Conservation (phyloP, 2,329 filamentous ascomycete species). For the Ophiostoma australiae region DNA sequence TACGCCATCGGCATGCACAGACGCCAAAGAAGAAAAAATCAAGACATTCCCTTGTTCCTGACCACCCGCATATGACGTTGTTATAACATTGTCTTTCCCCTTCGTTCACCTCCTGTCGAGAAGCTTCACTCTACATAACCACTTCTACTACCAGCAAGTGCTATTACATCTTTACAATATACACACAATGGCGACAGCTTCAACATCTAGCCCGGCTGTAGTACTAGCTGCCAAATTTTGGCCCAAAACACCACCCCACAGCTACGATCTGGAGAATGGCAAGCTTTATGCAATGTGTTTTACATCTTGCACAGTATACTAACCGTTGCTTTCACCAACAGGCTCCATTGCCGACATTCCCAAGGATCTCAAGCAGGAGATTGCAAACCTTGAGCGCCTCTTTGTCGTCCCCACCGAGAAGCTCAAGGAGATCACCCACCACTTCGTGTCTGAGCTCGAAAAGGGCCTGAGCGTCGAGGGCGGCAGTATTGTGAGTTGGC, state of each 20-base stretch:
- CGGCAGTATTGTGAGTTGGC: conserved; percentile 74
- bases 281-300: background rate
- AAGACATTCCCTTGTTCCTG: background rate
- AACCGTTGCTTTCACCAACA: conserved; percentile 35
- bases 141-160: background rate
- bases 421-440: conserved; percentile 83
- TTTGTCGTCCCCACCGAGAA: conserved; percentile 75
- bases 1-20: background rate
- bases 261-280: conserved; percentile 11
- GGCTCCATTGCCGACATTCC: conserved; percentile 90
- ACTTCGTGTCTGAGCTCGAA: conserved; percentile 81
- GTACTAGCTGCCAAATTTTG: background rate
- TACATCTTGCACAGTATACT: background rate
- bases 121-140: background rate
- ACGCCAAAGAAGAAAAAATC: background rate
- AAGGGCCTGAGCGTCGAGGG: conserved; percentile 85
- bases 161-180: background rate
- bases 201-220: background rate
- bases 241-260: conserved; percentile 11
- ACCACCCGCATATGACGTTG: background rate
- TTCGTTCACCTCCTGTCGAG: background rate
- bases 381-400: conserved; percentile 74
- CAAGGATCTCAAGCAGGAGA: conserved; percentile 72
- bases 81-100: background rate
- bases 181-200: conserved; percentile 11